phyloP scores from a whole-genome alignment of 495 filamentous ascomycete genomes.

The Gamarada debralockiae region DNA sequence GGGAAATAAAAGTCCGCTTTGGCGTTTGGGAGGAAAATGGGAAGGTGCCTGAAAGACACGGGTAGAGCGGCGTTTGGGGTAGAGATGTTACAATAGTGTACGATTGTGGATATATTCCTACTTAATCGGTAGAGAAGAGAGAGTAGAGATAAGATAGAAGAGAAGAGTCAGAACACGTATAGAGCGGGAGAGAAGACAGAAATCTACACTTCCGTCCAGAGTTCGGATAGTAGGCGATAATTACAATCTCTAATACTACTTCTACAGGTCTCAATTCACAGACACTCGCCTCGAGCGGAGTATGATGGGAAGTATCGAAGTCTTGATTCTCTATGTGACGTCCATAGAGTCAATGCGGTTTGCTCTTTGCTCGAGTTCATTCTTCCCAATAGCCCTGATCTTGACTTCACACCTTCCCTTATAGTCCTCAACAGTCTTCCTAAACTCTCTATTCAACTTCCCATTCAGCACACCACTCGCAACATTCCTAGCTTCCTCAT shows the following conservation, averaged over 20 bases:
- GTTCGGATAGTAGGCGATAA: no score
- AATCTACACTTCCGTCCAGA: no score
- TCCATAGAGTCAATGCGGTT: no score
- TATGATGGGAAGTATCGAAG: no score
- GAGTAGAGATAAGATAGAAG: no score
- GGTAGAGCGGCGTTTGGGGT: neutral
- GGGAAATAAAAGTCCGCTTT: constrained; percentile 20
- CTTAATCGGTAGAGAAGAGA: constrained; percentile 1
- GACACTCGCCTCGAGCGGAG: no score
- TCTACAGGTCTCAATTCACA: no score
- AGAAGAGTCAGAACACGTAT: no score
- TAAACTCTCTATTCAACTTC: constrained; percentile 21
- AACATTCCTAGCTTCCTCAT: constrained; percentile 37
- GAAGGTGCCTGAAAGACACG: neutral
- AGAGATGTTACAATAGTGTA: neutral
- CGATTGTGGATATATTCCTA: constrained; percentile 6
- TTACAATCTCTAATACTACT: no score
- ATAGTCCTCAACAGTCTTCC: constrained; percentile 19
- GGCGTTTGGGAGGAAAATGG: constrained; percentile 13
- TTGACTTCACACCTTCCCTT: constrained; percentile 13
- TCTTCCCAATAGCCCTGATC: neutral
- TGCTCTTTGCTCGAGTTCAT: neutral
- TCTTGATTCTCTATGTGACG: neutral
- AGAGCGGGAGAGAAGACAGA: no score
- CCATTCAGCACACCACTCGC: constrained; percentile 27